Evolutionary conservation across 768 basidiomycete genomes (phyloP), one percentile per base, ranked within the genome.

Genomic region (Tylopilus sp.): DNA sequence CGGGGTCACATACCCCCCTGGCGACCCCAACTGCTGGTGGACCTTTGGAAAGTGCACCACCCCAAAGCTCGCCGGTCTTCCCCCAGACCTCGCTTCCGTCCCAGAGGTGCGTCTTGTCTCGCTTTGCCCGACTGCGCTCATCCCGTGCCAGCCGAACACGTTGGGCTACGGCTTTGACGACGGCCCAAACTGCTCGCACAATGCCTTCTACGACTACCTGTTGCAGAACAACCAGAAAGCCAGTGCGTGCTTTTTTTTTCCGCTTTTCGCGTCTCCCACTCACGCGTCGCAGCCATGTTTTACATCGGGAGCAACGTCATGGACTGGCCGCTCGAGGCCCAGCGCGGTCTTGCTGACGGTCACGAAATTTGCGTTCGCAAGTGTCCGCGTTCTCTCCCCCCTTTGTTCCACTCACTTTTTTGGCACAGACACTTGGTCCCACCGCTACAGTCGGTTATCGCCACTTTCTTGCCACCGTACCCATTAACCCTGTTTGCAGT

Each of bases 141-240:
- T 29, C 0, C 30, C 31, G 6, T 9, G 5, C 4, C 30, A 59
- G 80, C 83, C 84, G 29, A 61, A 66, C 11, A 81, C 82, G 3
- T 67, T 83, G 17, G 84, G 82, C 1, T 84, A 80, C 42, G 81
- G 76, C 4, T 85, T 85, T 53, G 84, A 85, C 53, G 83, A 85
- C 54, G 84, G 84, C 1, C 84, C 84, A 2, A 83, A 82, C 58
- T 85, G 83, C 59, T 77, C 80, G 4, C 84, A 85, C 54, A 85
- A 85, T 50, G 74, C 70, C 3, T 85, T 85, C 54, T 85, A 85
- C 41, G 74, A 83, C 54, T 85, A 66, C 55, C 72, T 85, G 28
- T 44, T 59, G 3, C 63, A 70, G 10, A 71, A 84, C 56, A 73
- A 82, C 26, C 84, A 85, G 69, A 81, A 77, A 76, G 83, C 84